A percentile compares a stretch with the other conserved stretches of the same genome.
These are phyloP conservation scores for Rhodotorula sp. DNA, from an alignment of 1,284 basidiomycete species.

Conservation along the genomic window DNA sequence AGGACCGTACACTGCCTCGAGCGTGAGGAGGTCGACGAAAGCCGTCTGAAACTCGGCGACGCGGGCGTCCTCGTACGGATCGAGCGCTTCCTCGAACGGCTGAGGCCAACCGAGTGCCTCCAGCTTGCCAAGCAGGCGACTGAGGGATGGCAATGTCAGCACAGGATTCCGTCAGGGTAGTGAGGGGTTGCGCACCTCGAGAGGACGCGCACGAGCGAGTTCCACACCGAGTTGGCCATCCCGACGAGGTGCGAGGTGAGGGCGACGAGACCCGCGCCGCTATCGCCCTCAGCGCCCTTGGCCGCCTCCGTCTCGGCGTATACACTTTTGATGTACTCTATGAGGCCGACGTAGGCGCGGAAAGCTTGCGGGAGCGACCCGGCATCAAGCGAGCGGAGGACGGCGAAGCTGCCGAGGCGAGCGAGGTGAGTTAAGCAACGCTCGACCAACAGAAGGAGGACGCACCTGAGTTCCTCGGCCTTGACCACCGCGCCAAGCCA, in stretches of 20 bases:
- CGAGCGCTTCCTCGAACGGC: conserved; percentile 53
- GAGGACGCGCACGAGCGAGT: conserved; percentile 31
- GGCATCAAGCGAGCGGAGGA: conserved; percentile 49
- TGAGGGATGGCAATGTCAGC: neutral
- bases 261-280: conserved; percentile 15
- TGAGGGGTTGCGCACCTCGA: conserved; percentile 15
- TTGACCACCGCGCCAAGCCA: conserved; percentile 75
- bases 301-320: conserved; percentile 6
- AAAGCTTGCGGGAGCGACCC: conserved; percentile 50
- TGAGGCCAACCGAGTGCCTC: conserved; percentile 81
- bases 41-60: conserved; percentile 67
- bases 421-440: neutral
- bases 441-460: neutral
- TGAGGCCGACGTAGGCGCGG: conserved; percentile 39
- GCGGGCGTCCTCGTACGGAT: conserved; percentile 58
- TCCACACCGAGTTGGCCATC: conserved; percentile 41
- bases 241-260: conserved; percentile 37
- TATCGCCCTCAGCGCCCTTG: neutral
- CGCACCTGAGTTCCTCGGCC: conserved; percentile 71
- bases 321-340: conserved; percentile 34
- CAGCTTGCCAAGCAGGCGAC: conserved; percentile 60
- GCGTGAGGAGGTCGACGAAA: conserved; percentile 69
- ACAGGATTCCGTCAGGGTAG: rapidly evolving
- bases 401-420: conserved; percentile 41
- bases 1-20: conserved; percentile 77